These are phyloP conservation scores for Ophioceras dolichostomum DNA, from an alignment of 2,329 filamentous ascomycete genomes.

Conservation along the genomic window DNA sequence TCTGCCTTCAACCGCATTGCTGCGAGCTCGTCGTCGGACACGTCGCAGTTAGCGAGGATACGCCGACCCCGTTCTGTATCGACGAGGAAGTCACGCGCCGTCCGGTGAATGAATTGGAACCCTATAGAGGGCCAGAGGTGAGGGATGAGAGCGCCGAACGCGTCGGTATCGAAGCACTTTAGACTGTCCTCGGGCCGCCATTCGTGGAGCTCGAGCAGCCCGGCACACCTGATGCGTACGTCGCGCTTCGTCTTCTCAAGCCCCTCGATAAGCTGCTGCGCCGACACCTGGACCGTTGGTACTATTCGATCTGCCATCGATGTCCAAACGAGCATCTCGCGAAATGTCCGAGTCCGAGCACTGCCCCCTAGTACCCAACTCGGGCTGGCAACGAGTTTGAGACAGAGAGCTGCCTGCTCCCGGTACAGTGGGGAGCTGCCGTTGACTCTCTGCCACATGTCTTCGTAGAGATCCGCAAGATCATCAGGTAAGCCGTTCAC, in stretches of 20 bases:
- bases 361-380: background rate
- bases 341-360: background rate
- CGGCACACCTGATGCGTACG: background rate
- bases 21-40: too few species aligned
- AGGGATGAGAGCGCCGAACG: background rate
- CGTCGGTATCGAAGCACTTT: background rate
- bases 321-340: background rate
- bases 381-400: background rate
- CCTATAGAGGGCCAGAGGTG: background rate
- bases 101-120: background rate
- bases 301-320: background rate
- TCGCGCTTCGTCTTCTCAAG: background rate
- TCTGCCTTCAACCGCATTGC: too few species aligned
- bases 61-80: background rate
- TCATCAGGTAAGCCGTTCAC: background rate
- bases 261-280: background rate
- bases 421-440: background rate
- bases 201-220: background rate
- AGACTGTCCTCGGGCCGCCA: too few species aligned
- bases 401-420: background rate
- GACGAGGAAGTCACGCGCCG: background rate
- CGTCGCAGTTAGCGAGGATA: too few species aligned
- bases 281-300: too few species aligned
- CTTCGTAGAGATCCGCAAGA: background rate
- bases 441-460: background rate